Evolutionary conservation across 768 basidiomycete genomes (phyloP).

Genomic region (Tulasnella sp.): DNA sequence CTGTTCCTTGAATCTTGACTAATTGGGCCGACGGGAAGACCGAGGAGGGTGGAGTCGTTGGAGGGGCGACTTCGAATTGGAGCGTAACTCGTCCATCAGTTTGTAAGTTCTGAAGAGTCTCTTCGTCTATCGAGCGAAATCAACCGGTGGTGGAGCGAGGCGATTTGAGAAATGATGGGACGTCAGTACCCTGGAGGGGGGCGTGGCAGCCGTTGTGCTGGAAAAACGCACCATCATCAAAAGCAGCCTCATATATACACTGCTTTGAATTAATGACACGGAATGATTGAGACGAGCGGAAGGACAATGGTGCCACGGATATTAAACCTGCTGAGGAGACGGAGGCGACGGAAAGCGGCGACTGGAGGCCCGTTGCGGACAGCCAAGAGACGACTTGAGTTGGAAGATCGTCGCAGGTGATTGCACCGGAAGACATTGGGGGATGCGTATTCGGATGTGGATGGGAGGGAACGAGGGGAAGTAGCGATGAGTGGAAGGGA

Average conservation of each 20-base stretch:
- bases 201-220: background rate
- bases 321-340: slow-evolving; percentile 9
- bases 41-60: slow-evolving; percentile 8
- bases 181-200: background rate
- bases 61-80: slow-evolving; percentile 19
- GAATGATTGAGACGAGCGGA: slow-evolving; percentile 24
- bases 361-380: slow-evolving; percentile 16
- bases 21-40: slow-evolving; percentile 13
- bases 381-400: slow-evolving; percentile 17
- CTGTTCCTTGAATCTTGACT: slow-evolving; percentile 25
- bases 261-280: slow-evolving; percentile 21
- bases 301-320: slow-evolving; percentile 17
- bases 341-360: slow-evolving; percentile 21
- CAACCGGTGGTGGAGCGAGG: background rate
- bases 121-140: slow-evolving; percentile 15
- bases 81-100: slow-evolving; percentile 24
- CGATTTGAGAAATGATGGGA: background rate
- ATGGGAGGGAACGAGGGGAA: background rate
- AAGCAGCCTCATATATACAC: slow-evolving; percentile 11
- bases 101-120: slow-evolving; percentile 23
- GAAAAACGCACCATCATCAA: slow-evolving; percentile 13
- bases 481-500: background rate
- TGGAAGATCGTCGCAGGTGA: slow-evolving; percentile 14
- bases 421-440: background rate
- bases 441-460: background rate